Evolutionary conservation across 2,329 filamentous ascomycete species (phyloP).

Genomic region (Penicillium sp.): DNA sequence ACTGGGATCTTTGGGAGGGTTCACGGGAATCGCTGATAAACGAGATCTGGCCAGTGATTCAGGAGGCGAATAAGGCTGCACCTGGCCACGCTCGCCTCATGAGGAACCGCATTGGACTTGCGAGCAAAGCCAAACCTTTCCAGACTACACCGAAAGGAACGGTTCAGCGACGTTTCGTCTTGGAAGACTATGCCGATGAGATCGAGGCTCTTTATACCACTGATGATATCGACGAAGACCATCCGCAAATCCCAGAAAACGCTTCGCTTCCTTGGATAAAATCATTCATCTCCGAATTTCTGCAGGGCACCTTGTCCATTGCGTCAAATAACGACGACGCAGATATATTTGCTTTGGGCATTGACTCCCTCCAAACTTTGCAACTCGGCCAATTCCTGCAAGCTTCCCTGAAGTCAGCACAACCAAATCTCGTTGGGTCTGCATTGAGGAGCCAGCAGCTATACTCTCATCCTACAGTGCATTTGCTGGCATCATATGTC

Average conservation of each 20-base stretch:
- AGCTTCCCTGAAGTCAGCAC: constrained; percentile 6
- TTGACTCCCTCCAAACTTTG: constrained; percentile 17
- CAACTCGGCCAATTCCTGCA: constrained; percentile 9
- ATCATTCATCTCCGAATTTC: not conserved
- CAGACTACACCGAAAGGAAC: constrained; percentile 46
- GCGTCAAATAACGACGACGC: constrained; percentile 2
- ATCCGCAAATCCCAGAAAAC: constrained; percentile 7
- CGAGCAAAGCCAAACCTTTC: constrained; percentile 45
- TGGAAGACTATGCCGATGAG: not conserved
- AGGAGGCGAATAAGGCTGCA: constrained; percentile 34
- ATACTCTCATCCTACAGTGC: not conserved
- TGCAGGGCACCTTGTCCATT: constrained; percentile 1
- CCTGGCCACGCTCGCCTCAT: constrained; percentile 45
- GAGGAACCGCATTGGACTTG: constrained; percentile 43
- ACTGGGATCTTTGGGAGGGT: not conserved
- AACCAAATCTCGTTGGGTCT: constrained; percentile 1
- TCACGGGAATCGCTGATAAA: constrained; percentile 31
- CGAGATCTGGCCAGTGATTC: constrained; percentile 40
- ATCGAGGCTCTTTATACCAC: not conserved
- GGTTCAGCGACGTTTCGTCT: not conserved
- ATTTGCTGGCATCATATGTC: constrained; percentile 1
- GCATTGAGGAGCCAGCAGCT: constrained; percentile 3
- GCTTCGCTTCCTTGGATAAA: not conserved
- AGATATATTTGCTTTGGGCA: constrained; percentile 15
- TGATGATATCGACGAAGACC: not conserved